These are phyloP conservation scores for Penicillium sp. DNA, from an alignment of 2,329 filamentous ascomycete genomes.

Conservation along the genomic window DNA sequence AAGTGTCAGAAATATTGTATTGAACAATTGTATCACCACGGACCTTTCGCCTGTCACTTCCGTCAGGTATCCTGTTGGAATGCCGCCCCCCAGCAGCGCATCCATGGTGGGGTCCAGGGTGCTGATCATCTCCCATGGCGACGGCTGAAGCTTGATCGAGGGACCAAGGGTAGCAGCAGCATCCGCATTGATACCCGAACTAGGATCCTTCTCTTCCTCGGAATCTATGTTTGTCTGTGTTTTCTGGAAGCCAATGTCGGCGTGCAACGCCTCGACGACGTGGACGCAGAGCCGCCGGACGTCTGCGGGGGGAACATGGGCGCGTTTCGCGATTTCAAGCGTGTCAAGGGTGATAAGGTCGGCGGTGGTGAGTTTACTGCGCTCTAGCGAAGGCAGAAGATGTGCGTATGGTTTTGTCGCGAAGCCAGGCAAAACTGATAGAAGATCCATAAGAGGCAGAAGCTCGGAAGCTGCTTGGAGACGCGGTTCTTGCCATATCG, in stretches of 20 bases:
- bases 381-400: slow-evolving; percentile 77
- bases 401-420: slow-evolving; percentile 67
- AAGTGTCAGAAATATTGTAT: not conserved
- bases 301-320: slow-evolving; percentile 76
- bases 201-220: slow-evolving; percentile 14
- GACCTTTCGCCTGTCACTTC: slow-evolving; percentile 90
- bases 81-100: slow-evolving; percentile 69
- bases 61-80: slow-evolving; percentile 77
- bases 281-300: slow-evolving; percentile 70
- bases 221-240: slow-evolving; percentile 3
- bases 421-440: slow-evolving; percentile 78
- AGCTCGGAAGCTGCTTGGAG: slow-evolving; percentile 9
- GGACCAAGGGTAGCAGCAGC: slow-evolving; percentile 15
- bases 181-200: slow-evolving; percentile 25
- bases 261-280: slow-evolving; percentile 66
- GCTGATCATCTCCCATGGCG: slow-evolving; percentile 65
- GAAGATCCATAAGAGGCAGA: slow-evolving; percentile 63
- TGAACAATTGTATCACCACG: not conserved
- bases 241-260: slow-evolving; percentile 54
- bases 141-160: slow-evolving; percentile 32
- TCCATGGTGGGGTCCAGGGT: slow-evolving; percentile 77
- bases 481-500: slow-evolving; percentile 12
- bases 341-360: slow-evolving; percentile 85
- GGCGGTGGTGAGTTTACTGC: slow-evolving; percentile 70
- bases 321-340: slow-evolving; percentile 80